Percentiles rank a stretch among this genome's conserved stretches.
Evolutionary conservation across 106 monocot species (phyloP).

Genomic region (Apostasia shenzhenica): DNA sequence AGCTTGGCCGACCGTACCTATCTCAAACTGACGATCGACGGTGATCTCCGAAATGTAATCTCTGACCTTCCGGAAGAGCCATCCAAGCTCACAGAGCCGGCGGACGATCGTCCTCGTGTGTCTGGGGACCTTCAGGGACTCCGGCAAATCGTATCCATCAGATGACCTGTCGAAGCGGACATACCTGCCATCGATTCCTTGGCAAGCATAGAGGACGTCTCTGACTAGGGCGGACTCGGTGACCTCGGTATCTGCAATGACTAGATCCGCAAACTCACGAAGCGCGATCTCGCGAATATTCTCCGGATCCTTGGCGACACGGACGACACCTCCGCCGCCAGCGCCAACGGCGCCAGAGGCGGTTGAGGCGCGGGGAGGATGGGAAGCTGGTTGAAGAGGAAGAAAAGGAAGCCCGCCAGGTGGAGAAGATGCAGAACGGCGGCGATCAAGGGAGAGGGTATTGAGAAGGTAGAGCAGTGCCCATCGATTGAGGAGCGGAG

Average conservation of each 20-base stretch:
- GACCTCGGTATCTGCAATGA: constrained; percentile 53
- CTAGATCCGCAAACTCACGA: constrained; percentile 68
- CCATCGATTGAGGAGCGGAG: constrained; percentile 42
- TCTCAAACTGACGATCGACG: constrained; percentile 27
- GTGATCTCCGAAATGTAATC: constrained; percentile 42
- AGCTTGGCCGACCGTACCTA: constrained; percentile 83
- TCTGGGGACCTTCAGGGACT: constrained; percentile 42
- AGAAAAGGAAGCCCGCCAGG: constrained; percentile 26
- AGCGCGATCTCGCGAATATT: constrained; percentile 86
- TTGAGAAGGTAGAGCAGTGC: constrained; percentile 73
- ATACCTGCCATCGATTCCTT: constrained; percentile 84
- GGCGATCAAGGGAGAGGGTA: constrained; percentile 44
- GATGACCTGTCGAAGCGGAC: constrained; percentile 30
- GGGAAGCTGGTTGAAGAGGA: constrained; percentile 21
- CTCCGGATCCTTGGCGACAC: constrained; percentile 76
- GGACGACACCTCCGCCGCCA: constrained; percentile 42
- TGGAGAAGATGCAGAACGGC: not conserved
- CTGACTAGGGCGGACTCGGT: constrained; percentile 61
- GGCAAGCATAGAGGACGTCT: constrained; percentile 70
- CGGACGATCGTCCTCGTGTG: constrained; percentile 49
- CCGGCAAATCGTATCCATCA: constrained; percentile 68
- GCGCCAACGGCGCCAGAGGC: constrained; percentile 3
- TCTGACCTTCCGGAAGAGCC: constrained; percentile 68
- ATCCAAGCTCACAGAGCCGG: constrained; percentile 74
- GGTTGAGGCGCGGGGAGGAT: not conserved